Conservation (phyloP, 2,329 filamentous ascomycete species). For the Macrophomina phaseolina region DNA sequence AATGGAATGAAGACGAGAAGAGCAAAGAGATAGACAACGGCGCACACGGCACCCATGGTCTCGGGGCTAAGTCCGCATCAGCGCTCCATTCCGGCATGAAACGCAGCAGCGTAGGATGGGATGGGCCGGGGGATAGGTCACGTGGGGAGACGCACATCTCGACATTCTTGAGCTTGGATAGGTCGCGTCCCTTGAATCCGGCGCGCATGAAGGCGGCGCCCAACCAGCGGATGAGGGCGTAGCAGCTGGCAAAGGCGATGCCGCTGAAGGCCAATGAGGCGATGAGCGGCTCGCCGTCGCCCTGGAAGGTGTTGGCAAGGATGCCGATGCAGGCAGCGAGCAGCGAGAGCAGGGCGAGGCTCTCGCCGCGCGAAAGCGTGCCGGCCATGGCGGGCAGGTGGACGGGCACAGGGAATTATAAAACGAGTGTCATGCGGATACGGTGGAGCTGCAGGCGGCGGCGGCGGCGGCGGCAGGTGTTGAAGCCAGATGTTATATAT, state of each 20-base stretch:
- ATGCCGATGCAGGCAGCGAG: slow-evolving; percentile 73
- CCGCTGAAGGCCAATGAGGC: slow-evolving; percentile 87
- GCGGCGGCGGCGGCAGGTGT: neutral
- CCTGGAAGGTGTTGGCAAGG: slow-evolving; percentile 79
- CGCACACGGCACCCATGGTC: slow-evolving; percentile 93
- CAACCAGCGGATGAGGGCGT: slow-evolving; percentile 90
- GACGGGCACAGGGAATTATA: neutral
- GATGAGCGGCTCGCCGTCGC: slow-evolving; percentile 85
- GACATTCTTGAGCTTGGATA: slow-evolving; percentile 75
- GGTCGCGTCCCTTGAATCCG: slow-evolving; percentile 86
- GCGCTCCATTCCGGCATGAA: slow-evolving; percentile 18
- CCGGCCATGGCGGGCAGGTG: slow-evolving; percentile 33
- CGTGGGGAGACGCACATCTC: slow-evolving; percentile 67
- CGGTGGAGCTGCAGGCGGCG: slow-evolving; percentile 7
- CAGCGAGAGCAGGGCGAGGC: slow-evolving; percentile 65
- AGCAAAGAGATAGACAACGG: slow-evolving; percentile 86
- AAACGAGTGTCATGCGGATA: slow-evolving; percentile 18
- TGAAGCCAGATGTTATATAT: slow-evolving; percentile 26
- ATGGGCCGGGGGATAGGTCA: neutral
- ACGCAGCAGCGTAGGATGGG: neutral
- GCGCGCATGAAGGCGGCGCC: slow-evolving; percentile 86
- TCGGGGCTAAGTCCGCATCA: slow-evolving; percentile 67
- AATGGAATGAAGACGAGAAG: slow-evolving; percentile 95
- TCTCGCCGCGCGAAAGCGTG: slow-evolving; percentile 59
- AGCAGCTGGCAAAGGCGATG: slow-evolving; percentile 80